Percentiles rank a stretch among this genome's conserved stretches.
Evolutionary conservation across 345 rosid species (phyloP).

Genomic region (Abelmoschus esculentus): DNA sequence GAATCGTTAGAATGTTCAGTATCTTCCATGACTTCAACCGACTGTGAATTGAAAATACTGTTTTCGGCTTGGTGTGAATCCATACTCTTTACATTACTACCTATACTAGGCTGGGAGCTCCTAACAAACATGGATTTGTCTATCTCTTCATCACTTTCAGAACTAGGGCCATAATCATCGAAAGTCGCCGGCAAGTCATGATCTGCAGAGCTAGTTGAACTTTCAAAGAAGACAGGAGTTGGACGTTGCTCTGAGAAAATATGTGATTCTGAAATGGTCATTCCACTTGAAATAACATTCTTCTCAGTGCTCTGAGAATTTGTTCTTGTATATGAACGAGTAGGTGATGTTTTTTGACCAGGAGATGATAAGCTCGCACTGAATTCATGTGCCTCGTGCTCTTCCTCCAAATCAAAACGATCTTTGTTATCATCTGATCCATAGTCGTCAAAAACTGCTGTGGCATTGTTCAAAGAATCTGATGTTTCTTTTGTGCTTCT

Average conservation of each 20-base stretch:
- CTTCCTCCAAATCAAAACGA: constrained; percentile 34
- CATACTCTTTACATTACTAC: constrained; percentile 1
- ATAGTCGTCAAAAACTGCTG: constrained; percentile 56
- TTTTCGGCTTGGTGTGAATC: constrained; percentile 29
- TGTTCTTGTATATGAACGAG: constrained; percentile 22
- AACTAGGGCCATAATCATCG: constrained; percentile 53
- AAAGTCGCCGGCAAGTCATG: constrained; percentile 40
- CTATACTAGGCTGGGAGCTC: constrained; percentile 3
- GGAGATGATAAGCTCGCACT: constrained; percentile 34
- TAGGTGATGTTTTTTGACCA: constrained; percentile 29
- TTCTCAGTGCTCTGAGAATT: constrained; percentile 29
- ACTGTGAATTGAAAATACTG: constrained; percentile 15
- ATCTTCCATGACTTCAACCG: constrained; percentile 18
- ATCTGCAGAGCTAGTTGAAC: constrained; percentile 27
- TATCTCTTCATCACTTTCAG: constrained; percentile 41
- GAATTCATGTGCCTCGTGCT: constrained; percentile 20
- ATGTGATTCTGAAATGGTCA: constrained; percentile 28
- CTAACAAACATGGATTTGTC: constrained; percentile 16
- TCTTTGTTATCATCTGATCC: constrained; percentile 45
- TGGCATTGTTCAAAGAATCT: constrained; percentile 12
- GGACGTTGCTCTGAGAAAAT: constrained; percentile 26
- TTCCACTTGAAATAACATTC: constrained; percentile 17
- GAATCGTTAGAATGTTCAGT: constrained; percentile 22
- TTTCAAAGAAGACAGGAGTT: constrained; percentile 33
- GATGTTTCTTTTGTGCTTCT: too few species aligned